A percentile compares a stretch with the other conserved stretches of the same genome.
Conservation (phyloP, 2,329 filamentous ascomycete genomes). For the Claviceps maximensis region DNA sequence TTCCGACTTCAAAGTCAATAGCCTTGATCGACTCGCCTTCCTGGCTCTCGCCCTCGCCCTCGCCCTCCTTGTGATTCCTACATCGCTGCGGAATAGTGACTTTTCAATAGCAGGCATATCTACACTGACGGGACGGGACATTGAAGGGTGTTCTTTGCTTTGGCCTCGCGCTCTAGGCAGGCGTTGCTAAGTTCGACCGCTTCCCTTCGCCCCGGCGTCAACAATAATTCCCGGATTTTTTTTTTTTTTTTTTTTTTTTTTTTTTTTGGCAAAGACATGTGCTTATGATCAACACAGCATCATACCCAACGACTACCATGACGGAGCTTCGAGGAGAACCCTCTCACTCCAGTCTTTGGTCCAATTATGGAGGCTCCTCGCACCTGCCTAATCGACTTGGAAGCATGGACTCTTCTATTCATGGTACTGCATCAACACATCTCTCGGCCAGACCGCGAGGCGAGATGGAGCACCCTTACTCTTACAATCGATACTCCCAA, state of each 20-base stretch:
- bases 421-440: conserved; percentile 26
- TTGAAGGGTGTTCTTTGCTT: background rate
- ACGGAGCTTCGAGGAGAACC: conserved; percentile 49
- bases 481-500: conserved; percentile 40
- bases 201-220: background rate
- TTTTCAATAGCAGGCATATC: background rate
- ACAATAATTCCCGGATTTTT: background rate
- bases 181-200: background rate
- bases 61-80: background rate
- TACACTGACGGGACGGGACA: background rate
- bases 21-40: background rate
- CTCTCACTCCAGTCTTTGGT: conserved; percentile 43
- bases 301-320: conserved; percentile 45
- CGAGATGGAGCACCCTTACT: conserved; percentile 37
- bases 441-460: conserved; percentile 34
- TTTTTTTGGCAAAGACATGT: conserved; percentile 24
- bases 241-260: conserved; percentile 6
- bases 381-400: conserved; percentile 39
- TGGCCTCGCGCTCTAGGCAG: background rate
- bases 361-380: conserved; percentile 41
- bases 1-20: background rate
- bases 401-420: conserved; percentile 36
- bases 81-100: background rate
- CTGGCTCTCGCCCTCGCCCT: background rate
- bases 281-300: conserved; percentile 48